These are phyloP conservation scores for Potentilla sterilis DNA, from an alignment of 306 rosid genomes.

Conservation along the genomic window DNA sequence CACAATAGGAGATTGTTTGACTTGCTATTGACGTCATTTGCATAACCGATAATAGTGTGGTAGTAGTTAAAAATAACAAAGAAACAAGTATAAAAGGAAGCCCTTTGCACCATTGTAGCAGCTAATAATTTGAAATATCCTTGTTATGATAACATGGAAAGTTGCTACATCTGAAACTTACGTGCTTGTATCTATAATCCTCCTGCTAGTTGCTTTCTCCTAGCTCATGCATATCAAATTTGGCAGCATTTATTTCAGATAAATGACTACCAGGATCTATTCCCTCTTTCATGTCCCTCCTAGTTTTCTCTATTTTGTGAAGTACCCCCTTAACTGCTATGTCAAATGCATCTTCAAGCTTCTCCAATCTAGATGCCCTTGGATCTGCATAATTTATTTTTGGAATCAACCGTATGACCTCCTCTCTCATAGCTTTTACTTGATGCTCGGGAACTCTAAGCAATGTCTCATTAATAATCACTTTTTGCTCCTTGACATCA, in stretches of 20 bases:
- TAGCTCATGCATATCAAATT: neutral
- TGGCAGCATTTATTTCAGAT: neutral
- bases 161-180: too few relatives aligned
- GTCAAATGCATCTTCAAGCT: constrained; percentile 55
- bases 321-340: constrained; percentile 50
- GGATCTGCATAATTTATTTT: constrained; percentile 44
- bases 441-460: constrained; percentile 14
- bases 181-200: too few relatives aligned
- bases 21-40: too few relatives aligned
- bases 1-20: too few relatives aligned
- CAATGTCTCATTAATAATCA: constrained; percentile 34
- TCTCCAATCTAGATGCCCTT: constrained; percentile 24
- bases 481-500: constrained; percentile 29
- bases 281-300: constrained; percentile 20
- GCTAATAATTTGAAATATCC: too few relatives aligned
- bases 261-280: neutral
- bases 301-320: constrained; percentile 34
- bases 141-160: too few relatives aligned
- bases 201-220: too few relatives aligned
- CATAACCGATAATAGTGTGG: too few relatives aligned
- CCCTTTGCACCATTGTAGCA: too few relatives aligned
- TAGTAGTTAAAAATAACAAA: too few relatives aligned
- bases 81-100: too few relatives aligned
- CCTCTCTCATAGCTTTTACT: constrained; percentile 41
- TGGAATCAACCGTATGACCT: constrained; percentile 48